Evolutionary conservation across 306 rosid species (phyloP), one percentile per base, ranked within the genome.

Genomic region (Dicorynia guianensis): DNA sequence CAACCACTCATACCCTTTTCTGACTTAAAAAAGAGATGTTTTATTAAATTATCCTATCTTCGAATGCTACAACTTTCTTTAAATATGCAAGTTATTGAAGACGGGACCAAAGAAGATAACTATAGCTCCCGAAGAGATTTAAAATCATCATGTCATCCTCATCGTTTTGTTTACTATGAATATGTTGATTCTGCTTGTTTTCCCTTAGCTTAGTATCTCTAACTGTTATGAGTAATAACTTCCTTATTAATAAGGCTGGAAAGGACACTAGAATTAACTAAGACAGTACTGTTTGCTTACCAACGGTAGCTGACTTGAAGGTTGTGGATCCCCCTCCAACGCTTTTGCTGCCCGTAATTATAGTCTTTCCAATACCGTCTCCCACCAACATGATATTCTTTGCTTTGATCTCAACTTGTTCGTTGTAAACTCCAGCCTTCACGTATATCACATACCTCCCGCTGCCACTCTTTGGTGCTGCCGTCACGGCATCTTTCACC

Each of bases 251-350:
- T 25, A 25, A 25, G 5, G 11, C 38, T 62, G 43, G 7, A 67
- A 56, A 36, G 8, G 44, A 40, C 5, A 6, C 0, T 40, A 6
- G 7, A 36, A 39, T 17, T 17, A 18, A 42, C 3, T 25, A 25
- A 25, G 30, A 25, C 30, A 2, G 7, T 7, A 20, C 8, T 62
- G 6, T 39, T 19, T 46, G 5, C 91, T 87, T 89, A 93, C 98
- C 96, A 10, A 93, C 93, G 12, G 97, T 93, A 17, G 98, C 97
- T 7, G 98, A 91, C 11, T 55, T 53, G 81, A 89, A 91, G 40
- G 98, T 93, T 18, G 97, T 93, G 76, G 85, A 8, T 14, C 97
- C 98, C 2, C 98, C 98, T 67, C 96, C 97, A 56, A 93, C 97
- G 7, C 98, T 93, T 79, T 76, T 85, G 83, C 98, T 93, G 52